These are phyloP conservation scores for Russula brevipes DNA, from an alignment of 768 basidiomycete species.

Conservation along the genomic window DNA sequence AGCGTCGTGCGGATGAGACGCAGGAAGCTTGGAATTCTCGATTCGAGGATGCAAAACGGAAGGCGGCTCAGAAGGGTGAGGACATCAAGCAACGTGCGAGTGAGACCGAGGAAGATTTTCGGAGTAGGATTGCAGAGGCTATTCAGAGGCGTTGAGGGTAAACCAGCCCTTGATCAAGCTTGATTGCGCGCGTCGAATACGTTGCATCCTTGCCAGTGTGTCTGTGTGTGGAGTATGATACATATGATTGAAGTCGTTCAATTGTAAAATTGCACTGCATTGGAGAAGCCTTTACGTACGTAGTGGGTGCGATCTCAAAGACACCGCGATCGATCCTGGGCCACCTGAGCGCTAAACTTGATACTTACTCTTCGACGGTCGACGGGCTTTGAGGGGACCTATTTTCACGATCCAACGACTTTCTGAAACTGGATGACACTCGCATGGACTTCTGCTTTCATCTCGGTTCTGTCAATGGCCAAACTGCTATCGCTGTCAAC, in stretches of 20 bases:
- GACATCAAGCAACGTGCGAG: conserved; percentile 14
- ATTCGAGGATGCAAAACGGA: conserved; percentile 21
- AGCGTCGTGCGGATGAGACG: conserved; percentile 19
- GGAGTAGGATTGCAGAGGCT: conserved; percentile 16
- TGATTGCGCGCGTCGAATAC: not conserved
- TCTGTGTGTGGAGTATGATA: no score
- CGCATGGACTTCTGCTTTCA: not conserved
- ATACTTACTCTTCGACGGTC: not conserved
- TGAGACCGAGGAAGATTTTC: conserved; percentile 24
- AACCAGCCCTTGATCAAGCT: not conserved
- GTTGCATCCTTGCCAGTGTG: not conserved
- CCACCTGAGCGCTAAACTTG: conserved; percentile 3
- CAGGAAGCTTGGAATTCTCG: conserved; percentile 12
- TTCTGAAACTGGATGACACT: not conserved
- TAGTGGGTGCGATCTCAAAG: not conserved
- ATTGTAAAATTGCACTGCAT: not conserved
- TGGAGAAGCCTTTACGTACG: not conserved
- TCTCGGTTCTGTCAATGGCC: not conserved
- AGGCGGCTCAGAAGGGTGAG: conserved; percentile 19
- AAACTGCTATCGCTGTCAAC: not conserved
- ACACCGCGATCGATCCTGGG: not conserved
- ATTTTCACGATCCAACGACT: not conserved
- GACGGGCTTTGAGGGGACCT: not conserved
- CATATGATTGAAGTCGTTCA: no score
- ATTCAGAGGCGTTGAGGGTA: conserved; percentile 10